These are phyloP conservation scores for Lodderomyces pseudojiufengensis DNA, from an alignment of 1,139 yeast genomes.

Conservation along the genomic window DNA sequence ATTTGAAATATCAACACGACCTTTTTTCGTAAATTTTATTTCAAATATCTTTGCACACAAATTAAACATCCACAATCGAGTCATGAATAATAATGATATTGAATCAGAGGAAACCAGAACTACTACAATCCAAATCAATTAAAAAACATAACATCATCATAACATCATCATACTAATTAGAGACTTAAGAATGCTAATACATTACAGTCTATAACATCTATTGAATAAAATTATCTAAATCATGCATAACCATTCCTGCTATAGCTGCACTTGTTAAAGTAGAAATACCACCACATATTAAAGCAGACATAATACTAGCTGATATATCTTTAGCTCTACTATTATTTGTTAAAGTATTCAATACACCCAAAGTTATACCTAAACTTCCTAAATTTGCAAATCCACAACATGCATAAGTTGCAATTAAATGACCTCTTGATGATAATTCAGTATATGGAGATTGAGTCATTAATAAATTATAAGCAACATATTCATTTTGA, in stretches of 20 bases:
- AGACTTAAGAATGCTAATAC: too few species aligned
- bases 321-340: conserved; percentile 50
- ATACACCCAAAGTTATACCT: conserved; percentile 63
- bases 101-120: too few species aligned
- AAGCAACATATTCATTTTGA: conserved; percentile 65
- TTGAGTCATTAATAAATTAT: conserved; percentile 37
- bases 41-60: too few species aligned
- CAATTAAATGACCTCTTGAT: conserved; percentile 53
- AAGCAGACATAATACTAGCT: conserved; percentile 45
- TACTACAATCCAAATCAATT: too few species aligned
- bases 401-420: conserved; percentile 65
- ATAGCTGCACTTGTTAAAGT: conserved; percentile 61
- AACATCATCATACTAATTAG: too few species aligned
- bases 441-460: conserved; percentile 50
- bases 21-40: too few species aligned
- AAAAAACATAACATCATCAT: too few species aligned
- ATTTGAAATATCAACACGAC: too few species aligned
- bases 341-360: conserved; percentile 55
- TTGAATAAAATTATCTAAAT: conserved; percentile 14
- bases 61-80: too few species aligned
- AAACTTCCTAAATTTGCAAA: conserved; percentile 63
- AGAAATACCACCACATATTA: conserved; percentile 53
- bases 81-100: too few species aligned
- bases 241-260: conserved; percentile 66
- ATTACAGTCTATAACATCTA: too few species aligned